Base-by-base conservation (phyloP, 2,329 filamentous ascomycete genomes). In the Sclerotinia trifoliorum region DNA sequence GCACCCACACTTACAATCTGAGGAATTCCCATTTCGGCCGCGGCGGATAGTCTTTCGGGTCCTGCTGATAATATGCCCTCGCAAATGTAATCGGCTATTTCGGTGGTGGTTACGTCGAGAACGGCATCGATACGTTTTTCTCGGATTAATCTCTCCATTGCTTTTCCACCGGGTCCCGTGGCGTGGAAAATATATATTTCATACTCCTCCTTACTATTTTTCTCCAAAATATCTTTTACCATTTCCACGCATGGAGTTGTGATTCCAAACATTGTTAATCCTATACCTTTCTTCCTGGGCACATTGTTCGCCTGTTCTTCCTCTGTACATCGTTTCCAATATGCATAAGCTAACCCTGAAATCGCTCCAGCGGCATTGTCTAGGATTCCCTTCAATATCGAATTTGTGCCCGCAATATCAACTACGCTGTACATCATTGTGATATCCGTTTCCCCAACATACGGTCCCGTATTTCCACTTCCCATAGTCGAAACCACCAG, bases 221-320 rank as follows among this genome's bases (percentile, higher is more conserved):
- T 21, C 13, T 26, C 21, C 0, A 91, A 80, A 57, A 83, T 77
- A 1, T 77, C 72, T 0, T 87, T 82, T 1, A 89, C 84, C 1
- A 76, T 78, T 58, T 88, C 84, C 0, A 88, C 88, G 15, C 84
- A 85, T 0, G 88, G 88, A 0, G 89, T 92, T 0, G 90, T 92
- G 8, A 92, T 88, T 2, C 90, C 89, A 74, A 91, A 92, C 89
- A 92, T 92, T 2, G 89, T 90, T 32, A 91, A 84, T 0, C 84
- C 89, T 8, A 92, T 80, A 0, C 83, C 79, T 67, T 82, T 83
- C 72, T 81, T 82, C 4, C 49, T 52, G 10, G 21, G 21, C 11
- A 70, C 63, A n/a, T 55, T 61, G 32, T n/a, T 48, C 11, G 21
- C 46, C 19, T 5, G 29, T 39, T 42, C 26, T 5, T 67, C 56